Percentiles rank a stretch among this genome's conserved stretches.
Evolutionary conservation across 805 yeast species (phyloP).

Genomic region (Ogataea polymorpha): DNA sequence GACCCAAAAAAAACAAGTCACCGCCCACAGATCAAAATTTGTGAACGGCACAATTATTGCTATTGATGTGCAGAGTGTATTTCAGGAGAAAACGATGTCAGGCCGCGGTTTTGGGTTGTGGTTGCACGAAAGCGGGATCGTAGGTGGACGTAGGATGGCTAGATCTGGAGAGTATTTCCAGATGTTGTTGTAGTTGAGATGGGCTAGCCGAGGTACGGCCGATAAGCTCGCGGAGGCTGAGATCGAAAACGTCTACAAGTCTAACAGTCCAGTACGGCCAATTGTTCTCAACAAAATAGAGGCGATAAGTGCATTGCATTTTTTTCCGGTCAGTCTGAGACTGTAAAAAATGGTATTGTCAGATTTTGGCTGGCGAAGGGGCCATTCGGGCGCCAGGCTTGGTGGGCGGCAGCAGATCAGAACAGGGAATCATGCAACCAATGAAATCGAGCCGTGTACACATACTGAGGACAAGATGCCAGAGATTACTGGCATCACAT

Average conservation of each 20-base stretch:
- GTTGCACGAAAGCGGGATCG: no score
- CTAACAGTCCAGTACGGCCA: neutral
- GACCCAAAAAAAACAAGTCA: neutral
- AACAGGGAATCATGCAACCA: no score
- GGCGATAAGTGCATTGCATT: neutral
- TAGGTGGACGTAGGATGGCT: no score
- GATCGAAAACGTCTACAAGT: neutral
- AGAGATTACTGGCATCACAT: no score
- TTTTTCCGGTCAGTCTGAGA: neutral
- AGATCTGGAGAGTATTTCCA: no score
- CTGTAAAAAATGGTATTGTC: neutral
- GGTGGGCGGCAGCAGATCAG: no score
- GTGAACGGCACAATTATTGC: neutral
- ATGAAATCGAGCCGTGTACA: no score
- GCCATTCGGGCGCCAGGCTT: no score
- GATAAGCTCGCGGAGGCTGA: neutral
- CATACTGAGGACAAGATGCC: no score
- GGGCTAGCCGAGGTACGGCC: neutral
- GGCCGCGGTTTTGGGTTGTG: no score
- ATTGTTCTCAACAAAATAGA: neutral
- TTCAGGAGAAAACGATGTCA: neutral
- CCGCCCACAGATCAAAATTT: slow-evolving; percentile 1
- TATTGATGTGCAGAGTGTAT: neutral
- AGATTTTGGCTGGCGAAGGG: neutral
- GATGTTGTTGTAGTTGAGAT: neutral